Evolutionary conservation across 2,329 filamentous ascomycete species (phyloP), one percentile per base, ranked within the genome.

Genomic region (Periconia digitata): DNA sequence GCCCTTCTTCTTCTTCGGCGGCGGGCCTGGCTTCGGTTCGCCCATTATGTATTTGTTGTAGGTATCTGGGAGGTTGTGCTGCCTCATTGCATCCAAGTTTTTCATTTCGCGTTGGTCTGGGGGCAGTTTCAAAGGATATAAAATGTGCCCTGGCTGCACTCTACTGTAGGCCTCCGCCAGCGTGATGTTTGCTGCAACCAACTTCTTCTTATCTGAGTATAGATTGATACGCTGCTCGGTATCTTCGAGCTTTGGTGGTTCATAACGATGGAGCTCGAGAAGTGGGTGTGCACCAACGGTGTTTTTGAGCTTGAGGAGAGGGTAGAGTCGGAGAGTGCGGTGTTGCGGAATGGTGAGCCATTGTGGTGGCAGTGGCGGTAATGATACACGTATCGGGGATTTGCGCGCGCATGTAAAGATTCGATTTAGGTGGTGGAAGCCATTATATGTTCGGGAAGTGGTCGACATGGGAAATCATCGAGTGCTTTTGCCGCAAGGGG

Each of bases 271-370:
- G 12, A 64, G 66, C 7, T 34, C 42, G 4, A 67, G 24, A 4
- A 65, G 18, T 36, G 65, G 66, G 53, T 67, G 62, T 53, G 54
- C 54, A 7, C 64, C 64, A 8, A 63, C 44, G 8, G 52, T 44
- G 8, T 59, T 62, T 43, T 51, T 58, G 16, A 62, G 47, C 41
- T 29, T 43, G 27, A 10, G 12, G 8, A 16, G 51, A 24, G 65
- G 63, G 59, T 64, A 66, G 20, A 67, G 58, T 37, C 61, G 52
- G 16, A 69, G 47, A 16, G 52, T 44, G 40, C 65, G 49, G 44
- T 59, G 58, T 53, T 50, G 59, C 37, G 54, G 37, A 15, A 40
- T 44, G 16, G 41, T 38, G 32, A 60, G 29, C 16, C 52, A 49
- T 29, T 40, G 54, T 7, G 62, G 39, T 16, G 54, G 42, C 6